Conservation (phyloP, 106 monocot species). For the Allium fistulosum region DNA sequence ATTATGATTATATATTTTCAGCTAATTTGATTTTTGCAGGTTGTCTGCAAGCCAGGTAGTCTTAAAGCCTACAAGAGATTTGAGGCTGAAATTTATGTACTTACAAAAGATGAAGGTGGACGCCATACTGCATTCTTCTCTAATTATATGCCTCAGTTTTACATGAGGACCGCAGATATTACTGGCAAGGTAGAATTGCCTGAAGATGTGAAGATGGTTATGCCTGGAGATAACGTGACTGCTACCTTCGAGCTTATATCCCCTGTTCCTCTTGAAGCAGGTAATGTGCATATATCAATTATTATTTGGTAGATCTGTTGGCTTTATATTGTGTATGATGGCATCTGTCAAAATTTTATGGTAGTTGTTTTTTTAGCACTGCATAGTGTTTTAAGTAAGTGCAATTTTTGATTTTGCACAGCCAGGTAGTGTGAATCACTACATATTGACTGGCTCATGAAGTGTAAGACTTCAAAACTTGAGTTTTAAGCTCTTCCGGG, state of each 20-base stretch:
- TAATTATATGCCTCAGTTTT: conserved; percentile 90
- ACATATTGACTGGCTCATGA: no score
- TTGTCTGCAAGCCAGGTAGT: conserved; percentile 78
- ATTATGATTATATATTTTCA: not conserved
- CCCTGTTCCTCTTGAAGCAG: conserved; percentile 89
- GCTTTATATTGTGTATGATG: not conserved
- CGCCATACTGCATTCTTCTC: conserved; percentile 93
- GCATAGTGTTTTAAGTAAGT: not conserved
- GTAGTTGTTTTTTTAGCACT: not conserved
- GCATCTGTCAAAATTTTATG: not conserved
- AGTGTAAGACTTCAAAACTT: no score
- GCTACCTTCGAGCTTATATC: conserved; percentile 83
- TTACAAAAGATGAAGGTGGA: conserved; percentile 94
- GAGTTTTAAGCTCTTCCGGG: no score
- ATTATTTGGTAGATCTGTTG: not conserved
- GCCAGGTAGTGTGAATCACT: no score
- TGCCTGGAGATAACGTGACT: conserved; percentile 97
- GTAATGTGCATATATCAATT: conserved; percentile 14
- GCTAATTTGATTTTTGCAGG: conserved; percentile 19
- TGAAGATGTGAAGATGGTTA: conserved; percentile 89
- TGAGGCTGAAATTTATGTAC: conserved; percentile 92
- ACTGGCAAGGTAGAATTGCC: conserved; percentile 92
- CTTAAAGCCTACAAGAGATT: conserved; percentile 83
- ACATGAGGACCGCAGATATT: conserved; percentile 89
- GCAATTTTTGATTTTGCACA: no score